These are phyloP conservation scores for Ploettnerulaceae sp. DNA, from an alignment of 2,329 filamentous ascomycete species.

Conservation along the genomic window DNA sequence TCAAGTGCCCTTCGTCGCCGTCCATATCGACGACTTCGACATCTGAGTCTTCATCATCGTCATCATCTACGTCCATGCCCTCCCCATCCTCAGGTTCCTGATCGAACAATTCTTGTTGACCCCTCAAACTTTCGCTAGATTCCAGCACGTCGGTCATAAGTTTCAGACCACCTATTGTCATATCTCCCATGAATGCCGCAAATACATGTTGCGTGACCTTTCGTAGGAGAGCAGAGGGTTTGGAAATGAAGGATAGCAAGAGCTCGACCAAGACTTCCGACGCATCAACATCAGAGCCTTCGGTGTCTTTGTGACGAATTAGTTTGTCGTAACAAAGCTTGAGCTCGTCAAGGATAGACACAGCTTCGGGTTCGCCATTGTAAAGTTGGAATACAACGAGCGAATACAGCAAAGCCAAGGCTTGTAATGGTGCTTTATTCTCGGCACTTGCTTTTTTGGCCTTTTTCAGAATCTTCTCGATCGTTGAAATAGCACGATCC, in stretches of 20 bases:
- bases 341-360: slow-evolving; percentile 79
- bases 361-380: slow-evolving; percentile 80
- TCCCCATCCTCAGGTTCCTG: slow-evolving; percentile 58
- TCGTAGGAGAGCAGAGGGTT: slow-evolving; percentile 77
- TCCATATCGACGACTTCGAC: slow-evolving; percentile 47
- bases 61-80: slow-evolving; percentile 39
- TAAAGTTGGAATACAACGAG: slow-evolving; percentile 85
- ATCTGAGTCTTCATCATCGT: slow-evolving; percentile 40
- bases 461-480: slow-evolving; percentile 48
- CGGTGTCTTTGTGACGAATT: slow-evolving; percentile 44
- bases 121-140: slow-evolving; percentile 74
- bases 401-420: slow-evolving; percentile 75
- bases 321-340: slow-evolving; percentile 67
- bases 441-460: slow-evolving; percentile 34
- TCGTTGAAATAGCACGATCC: slow-evolving; percentile 46
- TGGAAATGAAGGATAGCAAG: slow-evolving; percentile 81
- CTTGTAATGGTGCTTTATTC: slow-evolving; percentile 41
- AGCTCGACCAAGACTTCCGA: slow-evolving; percentile 81
- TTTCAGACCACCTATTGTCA: slow-evolving; percentile 69
- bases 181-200: slow-evolving; percentile 68
- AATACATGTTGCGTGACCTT: slow-evolving; percentile 88
- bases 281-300: slow-evolving; percentile 48
- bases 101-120: slow-evolving; percentile 82
- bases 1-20: slow-evolving; percentile 39
- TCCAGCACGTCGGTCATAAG: slow-evolving; percentile 63